phyloP scores from a whole-genome alignment of 768 basidiomycete species.

The Hortiboletus flavorubellus region DNA sequence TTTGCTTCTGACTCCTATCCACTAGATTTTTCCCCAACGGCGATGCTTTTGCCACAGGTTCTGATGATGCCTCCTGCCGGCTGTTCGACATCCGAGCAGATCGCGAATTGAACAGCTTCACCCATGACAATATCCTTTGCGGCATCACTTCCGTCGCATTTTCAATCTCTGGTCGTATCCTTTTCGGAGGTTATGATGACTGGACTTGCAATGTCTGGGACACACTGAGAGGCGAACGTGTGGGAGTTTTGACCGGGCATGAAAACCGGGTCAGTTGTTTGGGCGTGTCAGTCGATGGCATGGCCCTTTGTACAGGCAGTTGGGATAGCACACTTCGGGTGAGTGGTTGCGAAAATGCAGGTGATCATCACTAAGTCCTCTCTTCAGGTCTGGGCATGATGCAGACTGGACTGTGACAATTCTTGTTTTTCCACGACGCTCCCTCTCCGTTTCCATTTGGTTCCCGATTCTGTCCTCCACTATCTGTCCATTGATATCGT shows the following conservation, averaged over 20 bases:
- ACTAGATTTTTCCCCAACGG: slow-evolving; percentile 98
- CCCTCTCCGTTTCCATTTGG: slow-evolving; percentile 24
- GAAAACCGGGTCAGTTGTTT: slow-evolving; percentile 98
- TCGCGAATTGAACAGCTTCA: slow-evolving; percentile 94
- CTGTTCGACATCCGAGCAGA: slow-evolving; percentile 98
- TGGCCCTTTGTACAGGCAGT: slow-evolving; percentile 97
- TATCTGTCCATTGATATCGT: slow-evolving; percentile 49
- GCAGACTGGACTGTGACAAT: slow-evolving; percentile 22
- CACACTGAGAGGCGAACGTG: slow-evolving; percentile 95
- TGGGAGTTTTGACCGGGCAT: slow-evolving; percentile 95
- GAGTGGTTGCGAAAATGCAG: slow-evolving; percentile 29
- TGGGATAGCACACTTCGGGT: slow-evolving; percentile 98
- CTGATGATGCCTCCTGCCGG: slow-evolving; percentile 97
- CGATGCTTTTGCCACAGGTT: slow-evolving; percentile 98
- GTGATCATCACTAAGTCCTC: slow-evolving; percentile 10
- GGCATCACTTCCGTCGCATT: slow-evolving; percentile 99
- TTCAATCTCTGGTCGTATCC: slow-evolving; percentile 93
- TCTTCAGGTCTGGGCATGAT: slow-evolving; percentile 81
- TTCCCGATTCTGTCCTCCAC: slow-evolving; percentile 17
- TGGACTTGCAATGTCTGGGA: slow-evolving; percentile 99
- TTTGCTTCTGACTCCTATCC: slow-evolving; percentile 6
- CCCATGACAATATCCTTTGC: slow-evolving; percentile 97
- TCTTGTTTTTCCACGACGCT: slow-evolving; percentile 26
- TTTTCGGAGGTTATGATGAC: slow-evolving; percentile 99
- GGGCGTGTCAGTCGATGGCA: slow-evolving; percentile 93